A percentile compares a stretch with the other conserved stretches of the same genome.
These are phyloP conservation scores for Aspergillus candidus DNA, from an alignment of 2,329 filamentous ascomycete species.

Conservation along the genomic window DNA sequence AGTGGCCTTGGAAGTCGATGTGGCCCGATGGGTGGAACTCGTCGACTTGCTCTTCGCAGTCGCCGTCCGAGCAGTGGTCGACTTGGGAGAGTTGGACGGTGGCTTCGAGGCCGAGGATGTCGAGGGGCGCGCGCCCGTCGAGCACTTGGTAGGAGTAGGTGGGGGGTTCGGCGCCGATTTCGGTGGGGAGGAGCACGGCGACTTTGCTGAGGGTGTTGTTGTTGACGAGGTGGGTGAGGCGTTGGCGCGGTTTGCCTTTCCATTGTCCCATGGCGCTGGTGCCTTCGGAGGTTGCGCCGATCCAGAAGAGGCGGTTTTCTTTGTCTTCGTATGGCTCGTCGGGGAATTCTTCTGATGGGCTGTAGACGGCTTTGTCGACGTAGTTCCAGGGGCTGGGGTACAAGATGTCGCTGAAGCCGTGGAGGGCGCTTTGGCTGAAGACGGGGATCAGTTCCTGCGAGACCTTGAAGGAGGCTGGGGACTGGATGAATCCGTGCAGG, in stretches of 20 bases:
- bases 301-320: slow-evolving; percentile 64
- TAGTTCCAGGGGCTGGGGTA: slow-evolving; percentile 63
- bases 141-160: slow-evolving; percentile 54
- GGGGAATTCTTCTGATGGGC: slow-evolving; percentile 45
- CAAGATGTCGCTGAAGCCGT: slow-evolving; percentile 69
- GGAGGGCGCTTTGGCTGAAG: slow-evolving; percentile 68
- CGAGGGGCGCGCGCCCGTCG: slow-evolving; percentile 25
- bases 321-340: slow-evolving; percentile 57
- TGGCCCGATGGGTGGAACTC: slow-evolving; percentile 47
- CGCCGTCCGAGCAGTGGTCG: slow-evolving; percentile 45
- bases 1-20: slow-evolving; percentile 52
- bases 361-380: slow-evolving; percentile 50
- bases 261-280: slow-evolving; percentile 49
- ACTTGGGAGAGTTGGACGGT: slow-evolving; percentile 58
- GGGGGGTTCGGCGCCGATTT: slow-evolving; percentile 18
- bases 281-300: slow-evolving; percentile 59
- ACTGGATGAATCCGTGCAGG: slow-evolving; percentile 67
- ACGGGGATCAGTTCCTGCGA: slow-evolving; percentile 63
- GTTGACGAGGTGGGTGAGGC: slow-evolving; percentile 64
- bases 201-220: slow-evolving; percentile 48
- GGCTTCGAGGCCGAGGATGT: slow-evolving; percentile 49
- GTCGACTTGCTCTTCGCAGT: slow-evolving; percentile 48
- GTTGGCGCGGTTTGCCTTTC: slow-evolving; percentile 64
- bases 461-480: slow-evolving; percentile 56
- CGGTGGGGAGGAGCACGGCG: slow-evolving; percentile 52